These are phyloP conservation scores for Gossypium schwendimanii DNA, from an alignment of 441 rosid species.

Conservation along the genomic window DNA sequence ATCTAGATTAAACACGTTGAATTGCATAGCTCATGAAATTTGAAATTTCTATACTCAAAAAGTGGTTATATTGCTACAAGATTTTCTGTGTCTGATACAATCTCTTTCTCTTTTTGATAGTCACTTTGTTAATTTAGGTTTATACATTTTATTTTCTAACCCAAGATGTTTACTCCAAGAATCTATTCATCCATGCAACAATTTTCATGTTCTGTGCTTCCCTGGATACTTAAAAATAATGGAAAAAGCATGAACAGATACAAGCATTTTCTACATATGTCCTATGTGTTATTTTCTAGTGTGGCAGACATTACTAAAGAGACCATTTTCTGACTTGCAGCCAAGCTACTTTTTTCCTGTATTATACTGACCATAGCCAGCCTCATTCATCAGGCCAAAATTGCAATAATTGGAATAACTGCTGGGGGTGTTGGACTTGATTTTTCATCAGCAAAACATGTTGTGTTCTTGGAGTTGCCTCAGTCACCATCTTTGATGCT, in stretches of 20 bases:
- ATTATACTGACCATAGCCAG: background rate
- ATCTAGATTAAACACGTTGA: background rate
- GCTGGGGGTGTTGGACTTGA: constrained; percentile 97
- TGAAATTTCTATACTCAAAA: background rate
- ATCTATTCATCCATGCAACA: background rate
- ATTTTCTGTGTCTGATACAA: background rate
- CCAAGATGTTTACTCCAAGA: background rate
- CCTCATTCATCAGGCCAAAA: constrained; percentile 48
- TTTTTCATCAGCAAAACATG: constrained; percentile 83
- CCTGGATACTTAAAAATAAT: background rate
- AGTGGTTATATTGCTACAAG: background rate
- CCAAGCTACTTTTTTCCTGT: background rate
- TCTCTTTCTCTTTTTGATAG: background rate
- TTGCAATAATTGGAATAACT: constrained; percentile 84
- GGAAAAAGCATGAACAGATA: background rate
- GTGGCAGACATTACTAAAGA: background rate
- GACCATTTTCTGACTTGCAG: background rate
- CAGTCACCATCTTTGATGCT: constrained; percentile 82
- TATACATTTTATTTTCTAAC: background rate
- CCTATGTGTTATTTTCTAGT: background rate
- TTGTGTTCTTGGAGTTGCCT: constrained; percentile 90
- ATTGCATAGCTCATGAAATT: background rate
- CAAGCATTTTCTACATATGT: background rate
- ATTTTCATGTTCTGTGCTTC: background rate
- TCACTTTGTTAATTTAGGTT: background rate